A percentile compares a stretch with the other conserved stretches of the same genome.
phyloP scores from a whole-genome alignment of 2,329 filamentous ascomycete genomes.

The Fonsecaea pedrosoi region DNA sequence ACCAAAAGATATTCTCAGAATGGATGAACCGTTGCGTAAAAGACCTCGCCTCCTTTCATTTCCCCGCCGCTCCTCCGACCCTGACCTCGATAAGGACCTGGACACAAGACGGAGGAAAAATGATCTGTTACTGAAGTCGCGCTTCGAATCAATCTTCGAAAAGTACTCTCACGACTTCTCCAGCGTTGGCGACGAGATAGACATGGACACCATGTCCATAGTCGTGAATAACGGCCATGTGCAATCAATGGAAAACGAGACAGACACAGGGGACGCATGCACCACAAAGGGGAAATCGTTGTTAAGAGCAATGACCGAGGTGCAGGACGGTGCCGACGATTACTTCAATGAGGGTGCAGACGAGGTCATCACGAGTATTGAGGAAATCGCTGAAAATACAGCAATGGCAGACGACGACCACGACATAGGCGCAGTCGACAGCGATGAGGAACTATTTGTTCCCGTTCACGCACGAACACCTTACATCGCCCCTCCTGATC shows the following conservation, averaged over 20 bases:
- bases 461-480: constrained; percentile 6
- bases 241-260: constrained; percentile 65
- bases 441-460: constrained; percentile 29
- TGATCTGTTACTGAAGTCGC: constrained; percentile 76
- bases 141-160: constrained; percentile 85
- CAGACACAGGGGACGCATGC: constrained; percentile 52
- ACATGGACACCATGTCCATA: constrained; percentile 78
- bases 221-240: constrained; percentile 93
- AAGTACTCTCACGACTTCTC: constrained; percentile 87
- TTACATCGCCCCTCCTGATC: constrained; percentile 13
- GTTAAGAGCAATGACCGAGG: constrained; percentile 38
- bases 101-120: constrained; percentile 66
- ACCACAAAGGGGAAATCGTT: constrained; percentile 32
- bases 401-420: constrained; percentile 29
- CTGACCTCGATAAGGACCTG: constrained; percentile 35
- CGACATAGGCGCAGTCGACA: constrained; percentile 8
- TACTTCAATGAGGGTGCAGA: constrained; percentile 28
- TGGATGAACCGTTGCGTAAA: constrained; percentile 57
- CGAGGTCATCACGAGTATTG: constrained; percentile 38
- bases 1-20: constrained; percentile 20
- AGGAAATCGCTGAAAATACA: constrained; percentile 39
- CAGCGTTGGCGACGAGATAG: constrained; percentile 85
- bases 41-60: constrained; percentile 60
- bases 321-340: constrained; percentile 17
- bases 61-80: constrained; percentile 23